These are phyloP conservation scores for Metschnikowia kofuensis DNA, from an alignment of 805 yeast genomes.

Conservation along the genomic window DNA sequence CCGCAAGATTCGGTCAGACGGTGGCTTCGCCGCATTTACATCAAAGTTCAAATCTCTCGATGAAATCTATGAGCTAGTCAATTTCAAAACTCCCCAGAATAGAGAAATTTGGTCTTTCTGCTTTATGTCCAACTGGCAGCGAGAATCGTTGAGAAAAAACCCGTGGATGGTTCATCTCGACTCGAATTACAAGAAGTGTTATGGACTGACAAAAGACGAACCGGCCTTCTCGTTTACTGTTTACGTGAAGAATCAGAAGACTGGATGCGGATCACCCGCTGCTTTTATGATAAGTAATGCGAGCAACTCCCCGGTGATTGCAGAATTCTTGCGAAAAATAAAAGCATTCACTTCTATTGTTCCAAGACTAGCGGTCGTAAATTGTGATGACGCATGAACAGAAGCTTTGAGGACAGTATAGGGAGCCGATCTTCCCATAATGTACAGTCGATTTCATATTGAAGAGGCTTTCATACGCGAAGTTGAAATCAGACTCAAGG, in stretches of 20 bases:
- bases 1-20: background rate
- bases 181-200: background rate
- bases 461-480: background rate
- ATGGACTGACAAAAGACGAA: background rate
- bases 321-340: background rate
- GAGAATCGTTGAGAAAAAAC: background rate
- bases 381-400: background rate
- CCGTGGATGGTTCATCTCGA: background rate
- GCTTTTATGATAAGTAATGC: constrained; percentile 1
- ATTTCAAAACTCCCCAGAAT: background rate
- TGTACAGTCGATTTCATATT: background rate
- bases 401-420: background rate
- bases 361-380: background rate
- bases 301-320: background rate
- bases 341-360: background rate
- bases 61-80: background rate
- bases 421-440: background rate
- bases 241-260: background rate
- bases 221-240: background rate
- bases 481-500: background rate
- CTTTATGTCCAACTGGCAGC: background rate
- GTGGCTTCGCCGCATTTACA: background rate
- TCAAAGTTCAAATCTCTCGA: background rate
- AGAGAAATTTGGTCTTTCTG: background rate
- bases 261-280: background rate